Conservation (phyloP, 2,329 filamentous ascomycete genomes). For the Coleophoma eucalyptorum region DNA sequence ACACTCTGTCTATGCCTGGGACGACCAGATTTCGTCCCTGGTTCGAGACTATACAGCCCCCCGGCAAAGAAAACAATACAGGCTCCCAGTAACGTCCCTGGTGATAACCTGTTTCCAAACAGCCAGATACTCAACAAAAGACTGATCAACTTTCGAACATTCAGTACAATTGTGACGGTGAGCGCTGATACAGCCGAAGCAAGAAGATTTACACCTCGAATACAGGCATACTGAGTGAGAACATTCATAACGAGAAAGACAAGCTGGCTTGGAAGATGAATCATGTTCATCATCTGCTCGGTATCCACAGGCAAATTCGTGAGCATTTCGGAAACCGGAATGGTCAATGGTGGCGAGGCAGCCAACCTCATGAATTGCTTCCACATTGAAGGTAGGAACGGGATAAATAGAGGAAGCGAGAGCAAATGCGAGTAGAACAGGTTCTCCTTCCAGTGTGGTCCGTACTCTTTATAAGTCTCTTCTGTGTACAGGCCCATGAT, state of each 20-base stretch:
- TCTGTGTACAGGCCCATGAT: conserved; percentile 96
- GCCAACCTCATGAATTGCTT: conserved; percentile 62
- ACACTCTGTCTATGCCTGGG: conserved; percentile 22
- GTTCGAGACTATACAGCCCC: conserved; percentile 83
- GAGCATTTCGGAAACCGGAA: conserved; percentile 25
- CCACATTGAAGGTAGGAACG: conserved; percentile 62
- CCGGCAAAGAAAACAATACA: conserved; percentile 85
- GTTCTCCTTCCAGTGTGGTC: conserved; percentile 91
- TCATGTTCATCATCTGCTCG: conserved; percentile 29
- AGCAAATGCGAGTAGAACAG: conserved; percentile 87
- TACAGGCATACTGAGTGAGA: conserved; percentile 89
- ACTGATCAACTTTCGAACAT: conserved; percentile 90
- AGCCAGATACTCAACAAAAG: conserved; percentile 88
- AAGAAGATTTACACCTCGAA: conserved; percentile 92
- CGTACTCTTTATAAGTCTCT: conserved; percentile 79
- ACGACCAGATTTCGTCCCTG: conserved; percentile 30
- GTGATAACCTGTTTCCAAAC: conserved; percentile 80
- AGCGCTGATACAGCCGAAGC: conserved; percentile 85
- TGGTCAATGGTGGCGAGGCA: conserved; percentile 55
- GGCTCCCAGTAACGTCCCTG: conserved; percentile 76
- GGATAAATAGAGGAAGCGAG: conserved; percentile 72
- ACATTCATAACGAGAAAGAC: conserved; percentile 73
- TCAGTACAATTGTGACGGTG: conserved; percentile 94
- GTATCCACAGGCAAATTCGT: conserved; percentile 31
- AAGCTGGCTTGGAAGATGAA: conserved; percentile 63